phyloP scores from a whole-genome alignment of 441 rosid species.

The Lepidium campestre region DNA sequence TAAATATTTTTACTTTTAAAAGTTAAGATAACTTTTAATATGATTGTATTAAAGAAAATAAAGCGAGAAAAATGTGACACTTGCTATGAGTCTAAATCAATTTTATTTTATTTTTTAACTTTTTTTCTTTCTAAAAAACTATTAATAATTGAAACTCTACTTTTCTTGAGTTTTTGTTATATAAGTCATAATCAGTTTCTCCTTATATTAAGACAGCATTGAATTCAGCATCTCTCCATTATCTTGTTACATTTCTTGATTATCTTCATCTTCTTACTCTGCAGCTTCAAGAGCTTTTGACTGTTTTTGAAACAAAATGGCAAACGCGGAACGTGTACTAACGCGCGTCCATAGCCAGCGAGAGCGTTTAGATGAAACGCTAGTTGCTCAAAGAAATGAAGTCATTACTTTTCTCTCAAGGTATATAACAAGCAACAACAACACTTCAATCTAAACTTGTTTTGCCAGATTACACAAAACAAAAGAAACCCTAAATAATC shows the following conservation, averaged over 20 bases:
- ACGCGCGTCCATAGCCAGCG: conserved; percentile 80
- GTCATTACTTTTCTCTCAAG: conserved; percentile 77
- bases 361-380: conserved; percentile 80
- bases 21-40: background rate
- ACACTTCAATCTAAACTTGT: background rate
- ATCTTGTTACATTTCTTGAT: background rate
- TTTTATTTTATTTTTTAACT: too few relatives aligned
- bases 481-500: background rate
- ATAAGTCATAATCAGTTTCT: background rate
- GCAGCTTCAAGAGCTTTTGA: background rate
- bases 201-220: background rate
- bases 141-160: too few relatives aligned
- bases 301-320: background rate
- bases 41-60: background rate
- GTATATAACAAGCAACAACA: conserved; percentile 27
- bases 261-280: background rate
- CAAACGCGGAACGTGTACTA: conserved; percentile 3
- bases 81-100: too few relatives aligned
- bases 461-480: background rate
- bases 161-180: background rate
- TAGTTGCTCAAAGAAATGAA: conserved; percentile 67
- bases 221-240: background rate
- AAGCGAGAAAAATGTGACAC: background rate
- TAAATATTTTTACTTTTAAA: too few relatives aligned
- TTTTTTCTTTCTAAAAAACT: too few relatives aligned